Evolutionary conservation across 495 filamentous ascomycete genomes (phyloP).

Genomic region (Margaritispora aquatica): DNA sequence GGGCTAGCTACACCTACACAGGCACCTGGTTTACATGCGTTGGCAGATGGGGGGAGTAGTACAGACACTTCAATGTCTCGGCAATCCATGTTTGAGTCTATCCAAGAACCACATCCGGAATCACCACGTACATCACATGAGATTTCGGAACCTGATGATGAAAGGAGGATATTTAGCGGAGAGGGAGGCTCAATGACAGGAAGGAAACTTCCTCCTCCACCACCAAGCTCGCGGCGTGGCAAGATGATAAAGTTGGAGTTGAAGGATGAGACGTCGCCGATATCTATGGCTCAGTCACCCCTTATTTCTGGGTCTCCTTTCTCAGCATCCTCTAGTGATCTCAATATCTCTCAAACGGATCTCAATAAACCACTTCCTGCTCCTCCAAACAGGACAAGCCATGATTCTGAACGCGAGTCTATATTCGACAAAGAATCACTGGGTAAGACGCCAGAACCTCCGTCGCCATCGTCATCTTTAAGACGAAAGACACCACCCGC

Average conservation of each 20-base stretch:
- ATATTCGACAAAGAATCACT: constrained; percentile 24
- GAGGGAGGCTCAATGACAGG: not conserved
- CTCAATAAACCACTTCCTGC: constrained; percentile 27
- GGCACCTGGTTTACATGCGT: constrained; percentile 8
- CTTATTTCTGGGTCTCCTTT: constrained; percentile 1
- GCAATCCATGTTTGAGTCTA: constrained; percentile 23
- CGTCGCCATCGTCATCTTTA: constrained; percentile 20
- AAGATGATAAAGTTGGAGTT: constrained; percentile 26
- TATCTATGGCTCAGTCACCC: constrained; percentile 1
- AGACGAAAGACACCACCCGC: constrained; percentile 18
- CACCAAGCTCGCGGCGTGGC: constrained; percentile 25
- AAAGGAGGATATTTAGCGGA: constrained; percentile 6
- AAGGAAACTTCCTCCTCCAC: constrained; percentile 20
- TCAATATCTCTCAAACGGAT: constrained; percentile 14
- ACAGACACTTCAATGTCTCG: constrained; percentile 26
- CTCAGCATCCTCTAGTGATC: not conserved
- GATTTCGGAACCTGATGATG: constrained; percentile 23
- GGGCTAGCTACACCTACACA: constrained; percentile 20
- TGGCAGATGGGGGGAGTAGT: constrained; percentile 24
- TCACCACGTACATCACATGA: constrained; percentile 26
- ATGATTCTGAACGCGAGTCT: constrained; percentile 23
- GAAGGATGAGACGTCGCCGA: constrained; percentile 13
- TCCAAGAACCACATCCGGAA: constrained; percentile 23
- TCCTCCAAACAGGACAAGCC: constrained; percentile 16
- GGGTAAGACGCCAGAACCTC: constrained; percentile 24